Evolutionary conservation across 106 monocot genomes (phyloP), one percentile per base, ranked within the genome.

Genomic region (Dioscorea dumetorum): DNA sequence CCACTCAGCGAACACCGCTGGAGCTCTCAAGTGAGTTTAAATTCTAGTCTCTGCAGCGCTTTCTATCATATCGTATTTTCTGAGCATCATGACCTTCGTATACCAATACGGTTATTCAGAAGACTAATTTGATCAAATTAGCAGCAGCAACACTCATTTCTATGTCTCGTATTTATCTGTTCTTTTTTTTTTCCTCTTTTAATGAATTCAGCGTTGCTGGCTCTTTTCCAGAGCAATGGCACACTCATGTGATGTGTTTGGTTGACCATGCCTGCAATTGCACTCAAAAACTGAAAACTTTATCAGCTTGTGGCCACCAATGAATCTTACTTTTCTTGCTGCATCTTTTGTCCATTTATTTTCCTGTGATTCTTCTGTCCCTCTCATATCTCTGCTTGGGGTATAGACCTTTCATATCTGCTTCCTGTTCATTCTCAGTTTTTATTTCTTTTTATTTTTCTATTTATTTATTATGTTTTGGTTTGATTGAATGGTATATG

Each of bases 371-470:
- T 19, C 59, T 23, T 54, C 22, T 22, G 59, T 59, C 59, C 12
- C 59, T 23, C 59, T 59, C 59, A 12, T 59, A 59, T 59, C 59
- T 23, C 22, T 59, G 22, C 13, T 59, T 59, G 59, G 59, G 59
- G 18, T 21, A 5, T 22, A 22, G 59, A 18, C 21, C 20, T 21
- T 59, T 23, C 22, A 22, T 20, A 8, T 59, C 22, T 22, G 59
- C 18, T 54, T 19, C 5, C 12, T 54, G 41, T 54, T 53, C 53
- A 3, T 53, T 53, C 18, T 53, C 54, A 5, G 9, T 8, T 54
- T 54, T 54, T 16, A 2, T 54, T 54, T 69, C 4, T 21, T 41
- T 41, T 41, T 41, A 8, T 41, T 41, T 41, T 3, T 41, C 10
- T 6, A 10, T 10, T 41, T 41, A 10, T 6, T 41, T 6, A 41